Conservation (phyloP, 1,284 basidiomycete genomes). For the Trichosporon asahii region DNA sequence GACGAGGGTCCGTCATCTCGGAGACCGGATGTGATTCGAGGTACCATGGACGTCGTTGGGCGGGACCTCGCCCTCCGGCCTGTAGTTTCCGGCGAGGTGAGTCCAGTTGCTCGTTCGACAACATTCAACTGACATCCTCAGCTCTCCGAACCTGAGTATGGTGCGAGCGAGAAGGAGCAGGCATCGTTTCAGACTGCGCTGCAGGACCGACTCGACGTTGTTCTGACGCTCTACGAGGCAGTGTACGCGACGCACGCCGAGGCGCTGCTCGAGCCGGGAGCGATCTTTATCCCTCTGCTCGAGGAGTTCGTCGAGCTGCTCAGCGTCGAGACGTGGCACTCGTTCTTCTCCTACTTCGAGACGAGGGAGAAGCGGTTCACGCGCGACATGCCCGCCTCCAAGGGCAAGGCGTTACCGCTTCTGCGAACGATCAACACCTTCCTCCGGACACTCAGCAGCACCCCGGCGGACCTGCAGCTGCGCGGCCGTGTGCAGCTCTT, state of each 20-base stretch:
- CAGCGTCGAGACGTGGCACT: slow-evolving; percentile 39
- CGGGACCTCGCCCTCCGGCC: slow-evolving; percentile 37
- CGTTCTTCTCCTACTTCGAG: slow-evolving; percentile 44
- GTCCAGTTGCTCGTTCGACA: background rate
- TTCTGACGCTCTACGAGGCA: slow-evolving; percentile 42
- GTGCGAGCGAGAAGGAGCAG: slow-evolving; percentile 22
- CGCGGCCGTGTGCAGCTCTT: slow-evolving; percentile 46
- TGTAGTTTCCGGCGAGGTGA: slow-evolving; percentile 30
- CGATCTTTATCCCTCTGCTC: slow-evolving; percentile 43
- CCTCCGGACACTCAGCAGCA: slow-evolving; percentile 40
- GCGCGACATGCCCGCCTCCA: slow-evolving; percentile 45
- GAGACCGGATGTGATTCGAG: slow-evolving; percentile 30
- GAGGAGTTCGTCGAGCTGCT: slow-evolving; percentile 48
- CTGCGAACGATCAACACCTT: slow-evolving; percentile 46
- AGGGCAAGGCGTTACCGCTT: slow-evolving; percentile 46
- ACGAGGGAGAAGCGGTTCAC: slow-evolving; percentile 43
- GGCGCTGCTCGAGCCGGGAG: slow-evolving; percentile 40
- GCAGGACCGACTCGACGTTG: slow-evolving; percentile 42
- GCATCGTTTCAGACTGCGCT: slow-evolving; percentile 32
- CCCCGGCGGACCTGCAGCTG: slow-evolving; percentile 45
- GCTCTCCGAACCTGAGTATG: slow-evolving; percentile 30
- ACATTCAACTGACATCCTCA: slow-evolving; percentile 6
- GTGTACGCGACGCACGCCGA: slow-evolving; percentile 21
- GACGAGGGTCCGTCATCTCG: background rate
- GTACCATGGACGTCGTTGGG: slow-evolving; percentile 39